Percentiles rank a stretch among this genome's conserved stretches.
Evolutionary conservation across 208 protist genomes (phyloP).

Genomic region (Trypanosoma boissoni): DNA sequence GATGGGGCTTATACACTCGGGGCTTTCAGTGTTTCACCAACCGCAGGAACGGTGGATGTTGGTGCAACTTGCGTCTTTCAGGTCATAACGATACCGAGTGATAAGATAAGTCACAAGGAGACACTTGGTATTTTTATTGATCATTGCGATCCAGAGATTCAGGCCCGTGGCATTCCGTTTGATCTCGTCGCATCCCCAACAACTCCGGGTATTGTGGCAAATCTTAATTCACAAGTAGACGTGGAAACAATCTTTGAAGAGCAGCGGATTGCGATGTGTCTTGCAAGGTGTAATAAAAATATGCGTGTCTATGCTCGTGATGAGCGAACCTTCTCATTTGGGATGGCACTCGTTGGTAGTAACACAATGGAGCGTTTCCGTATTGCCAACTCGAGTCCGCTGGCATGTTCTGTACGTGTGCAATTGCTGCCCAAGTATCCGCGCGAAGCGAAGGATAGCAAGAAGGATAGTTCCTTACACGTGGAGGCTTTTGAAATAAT

Average conservation of each 20-base stretch:
- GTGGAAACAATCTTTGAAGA: constrained; percentile 97
- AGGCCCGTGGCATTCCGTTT: constrained; percentile 74
- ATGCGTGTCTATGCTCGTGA: constrained; percentile 87
- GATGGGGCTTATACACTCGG: constrained; percentile 60
- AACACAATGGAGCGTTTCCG: constrained; percentile 90
- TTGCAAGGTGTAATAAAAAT: constrained; percentile 63
- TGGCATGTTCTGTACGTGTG: constrained; percentile 86
- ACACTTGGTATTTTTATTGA: constrained; percentile 88
- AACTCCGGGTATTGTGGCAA: constrained; percentile 89
- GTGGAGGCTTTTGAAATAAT: constrained; percentile 64
- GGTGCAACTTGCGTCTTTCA: constrained; percentile 52
- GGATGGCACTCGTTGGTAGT: constrained; percentile 81
- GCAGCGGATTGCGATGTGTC: constrained; percentile 89
- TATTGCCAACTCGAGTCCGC: constrained; percentile 93
- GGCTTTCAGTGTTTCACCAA: constrained; percentile 73
- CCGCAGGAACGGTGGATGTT: constrained; percentile 57
- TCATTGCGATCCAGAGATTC: constrained; percentile 78
- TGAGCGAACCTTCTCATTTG: constrained; percentile 93
- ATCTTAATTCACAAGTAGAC: constrained; percentile 76
- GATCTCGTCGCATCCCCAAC: constrained; percentile 93
- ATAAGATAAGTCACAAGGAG: constrained; percentile 56
- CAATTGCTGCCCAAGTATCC: constrained; percentile 31
- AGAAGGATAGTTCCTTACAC: constrained; percentile 8
- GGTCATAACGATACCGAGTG: constrained; percentile 75
- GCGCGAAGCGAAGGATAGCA: constrained; percentile 23